Base-by-base conservation (phyloP, 2,329 filamentous ascomycete genomes). In the Colletotrichum musae region DNA sequence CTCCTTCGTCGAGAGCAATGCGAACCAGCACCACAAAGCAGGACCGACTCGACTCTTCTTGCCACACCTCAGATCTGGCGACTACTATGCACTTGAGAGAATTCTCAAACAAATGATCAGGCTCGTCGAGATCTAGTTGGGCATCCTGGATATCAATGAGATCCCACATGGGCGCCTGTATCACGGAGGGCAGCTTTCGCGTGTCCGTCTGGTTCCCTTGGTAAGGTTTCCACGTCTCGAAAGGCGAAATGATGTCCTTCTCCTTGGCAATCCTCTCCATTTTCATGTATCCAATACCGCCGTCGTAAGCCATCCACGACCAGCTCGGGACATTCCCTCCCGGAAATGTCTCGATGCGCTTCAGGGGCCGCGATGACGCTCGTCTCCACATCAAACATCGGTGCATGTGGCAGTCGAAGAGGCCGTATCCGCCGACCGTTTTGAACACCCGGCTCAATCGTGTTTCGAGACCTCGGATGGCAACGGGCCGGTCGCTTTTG, bases 271-370 rank as follows among this genome's bases (percentile, higher is more conserved):
- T 1, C 47, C 43, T 1, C 67, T 70, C 13, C 78, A 74, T 0
- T 70, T 75, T 36, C 13, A 80, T n/a, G 36, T 74, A 80, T 6
- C 70, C 58, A 3, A 81, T 80, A 0, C 57, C 72, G 3, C 79
- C 79, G 2, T 74, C 21, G 32, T 80, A 79, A 0, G 74, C 76
- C 76, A 80, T 81, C 79, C 79, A 81, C 0, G 79, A 81, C 79
- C 79, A 81, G 0, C 74, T 69, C 2, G 79, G 79, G 0, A 75
- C 73, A 26, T 15, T 1, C 18, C 10, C 26, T 5, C 18, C 58
- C 7, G 36, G 13, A 4, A 43, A 2, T 4, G 15, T 21, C 4
- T 32, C 13, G 10, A 65, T 65, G 5, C 15, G 10, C 5, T 4
- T 7, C 3, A 65, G 24, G 3, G 12, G 6, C 7, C 1, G 47